Base-by-base conservation (phyloP, 768 basidiomycete genomes). In the Mycena indigotica region DNA sequence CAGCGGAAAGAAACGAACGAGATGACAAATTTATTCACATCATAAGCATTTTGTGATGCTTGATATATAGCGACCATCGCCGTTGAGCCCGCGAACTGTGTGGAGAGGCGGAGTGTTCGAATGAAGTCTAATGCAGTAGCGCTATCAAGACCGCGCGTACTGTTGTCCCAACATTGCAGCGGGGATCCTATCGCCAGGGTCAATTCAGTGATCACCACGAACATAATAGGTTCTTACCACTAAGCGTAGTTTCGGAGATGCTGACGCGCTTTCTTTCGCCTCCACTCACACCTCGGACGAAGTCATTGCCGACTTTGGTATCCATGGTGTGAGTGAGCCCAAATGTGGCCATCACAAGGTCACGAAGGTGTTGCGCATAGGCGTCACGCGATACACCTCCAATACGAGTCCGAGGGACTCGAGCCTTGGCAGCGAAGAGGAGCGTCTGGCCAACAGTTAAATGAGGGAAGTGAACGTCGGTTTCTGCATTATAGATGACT, bases 191-290 rank as follows among this genome's bases (percentile, higher is more conserved):
- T 3, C 24, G 30, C 15, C 3, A 29, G 25, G 52, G 3, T 55
- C 12, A 16, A 16, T 50, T 6, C 12, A 12, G 19, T 26, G 17
- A 44, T 28, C 53, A 4, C 8, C 5, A 13, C 5, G 25, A 10
- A 21, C 10, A 8, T 5, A 38, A 2, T 16, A 3, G 16, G 5
- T n/a, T 49, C 54, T 76, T 72, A 25, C 74, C 73, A 3, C 79
- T 73, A 52, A 83, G 63, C 2, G 70, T 69, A 45, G 74, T 73
- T 66, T 86, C 84, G 4, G 79, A 75, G 52, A 88, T 84, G 4
- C 80, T 79, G 2, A 88, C 87, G 3, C 87, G 79, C 69, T 87
- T 88, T 57, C 70, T 69, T 72, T 85, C 82, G 6, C 84, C 84
- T 5, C 84, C 84, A 16, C 73, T 76, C 16, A 85, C 75, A 2